Evolutionary conservation across 148 eudicot species (phyloP).

Genomic region (Fallopia convolvulus): DNA sequence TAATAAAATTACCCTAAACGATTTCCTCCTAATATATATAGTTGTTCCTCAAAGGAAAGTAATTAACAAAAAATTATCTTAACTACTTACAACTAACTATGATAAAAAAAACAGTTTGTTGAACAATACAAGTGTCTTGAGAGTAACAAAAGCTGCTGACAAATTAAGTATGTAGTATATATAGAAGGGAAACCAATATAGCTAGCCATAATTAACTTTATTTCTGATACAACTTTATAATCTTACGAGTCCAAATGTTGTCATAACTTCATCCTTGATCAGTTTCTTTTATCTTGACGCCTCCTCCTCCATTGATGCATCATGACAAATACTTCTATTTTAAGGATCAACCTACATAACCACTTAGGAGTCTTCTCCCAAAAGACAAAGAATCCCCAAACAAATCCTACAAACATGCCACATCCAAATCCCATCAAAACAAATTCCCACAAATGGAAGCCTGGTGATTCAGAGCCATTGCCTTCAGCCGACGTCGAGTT

Average conservation of each 20-base stretch:
- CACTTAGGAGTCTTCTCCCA: neutral
- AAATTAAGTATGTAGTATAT: too few species aligned
- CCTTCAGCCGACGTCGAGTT: neutral
- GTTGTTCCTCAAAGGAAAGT: too few species aligned
- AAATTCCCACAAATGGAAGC: neutral
- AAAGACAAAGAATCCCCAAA: neutral
- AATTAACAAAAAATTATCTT: too few species aligned
- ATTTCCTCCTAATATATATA: too few species aligned
- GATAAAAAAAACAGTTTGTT: too few species aligned
- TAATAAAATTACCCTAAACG: too few species aligned
- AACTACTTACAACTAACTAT: too few species aligned
- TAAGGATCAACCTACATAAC: neutral
- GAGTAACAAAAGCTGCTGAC: too few species aligned
- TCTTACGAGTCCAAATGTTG: neutral
- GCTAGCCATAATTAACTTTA: too few species aligned
- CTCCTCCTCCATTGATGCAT: neutral
- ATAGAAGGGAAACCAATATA: too few species aligned
- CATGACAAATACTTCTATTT: neutral
- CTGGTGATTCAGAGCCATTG: neutral
- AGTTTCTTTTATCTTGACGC: neutral
- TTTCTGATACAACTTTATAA: too few species aligned
- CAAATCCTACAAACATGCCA: neutral
- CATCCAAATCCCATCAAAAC: neutral
- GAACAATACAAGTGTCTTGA: too few species aligned
- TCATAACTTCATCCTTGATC: neutral